Conservation (phyloP, 2,329 filamentous ascomycete species). For the Orbilia quercus region DNA sequence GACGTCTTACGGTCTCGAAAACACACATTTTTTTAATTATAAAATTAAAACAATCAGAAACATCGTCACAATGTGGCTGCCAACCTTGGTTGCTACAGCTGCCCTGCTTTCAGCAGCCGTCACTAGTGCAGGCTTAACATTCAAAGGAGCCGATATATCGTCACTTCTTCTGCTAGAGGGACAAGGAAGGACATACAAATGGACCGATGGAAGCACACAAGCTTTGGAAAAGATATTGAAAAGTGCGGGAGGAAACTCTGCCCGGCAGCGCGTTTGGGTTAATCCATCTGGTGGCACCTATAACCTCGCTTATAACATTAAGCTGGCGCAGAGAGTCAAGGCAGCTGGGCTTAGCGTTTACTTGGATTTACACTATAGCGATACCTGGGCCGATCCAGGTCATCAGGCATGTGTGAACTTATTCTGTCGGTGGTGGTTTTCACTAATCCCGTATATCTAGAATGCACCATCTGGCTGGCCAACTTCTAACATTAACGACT, state of each 20-base stretch:
- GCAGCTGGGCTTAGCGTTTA: conserved; percentile 72
- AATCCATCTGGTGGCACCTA: conserved; percentile 74
- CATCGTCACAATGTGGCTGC: conserved; percentile 26
- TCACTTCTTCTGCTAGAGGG: conserved; percentile 73
- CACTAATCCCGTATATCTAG: conserved; percentile 58
- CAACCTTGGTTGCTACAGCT: conserved; percentile 12
- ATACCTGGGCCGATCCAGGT: conserved; percentile 77
- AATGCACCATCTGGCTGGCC: conserved; percentile 74
- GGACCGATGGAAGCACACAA: conserved; percentile 67
- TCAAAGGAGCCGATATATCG: conserved; percentile 77
- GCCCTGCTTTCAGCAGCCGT: conserved; percentile 25
- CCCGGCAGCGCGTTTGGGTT: conserved; percentile 78
- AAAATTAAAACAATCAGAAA: too few species aligned
- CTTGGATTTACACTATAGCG: conserved; percentile 74
- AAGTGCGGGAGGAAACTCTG: conserved; percentile 73
- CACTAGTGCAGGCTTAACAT: conserved; percentile 67
- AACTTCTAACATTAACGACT: conserved; percentile 67
- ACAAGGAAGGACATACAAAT: conserved; percentile 71
- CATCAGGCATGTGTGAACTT: conserved; percentile 67
- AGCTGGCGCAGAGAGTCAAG: conserved; percentile 74
- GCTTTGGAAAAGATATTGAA: conserved; percentile 74
- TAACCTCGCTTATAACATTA: conserved; percentile 76
- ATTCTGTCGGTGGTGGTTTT: not conserved
- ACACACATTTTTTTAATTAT: too few species aligned
- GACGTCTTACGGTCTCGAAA: too few species aligned